phyloP scores from a whole-genome alignment of 2,329 filamentous ascomycete genomes.

The Nemania diffusa region DNA sequence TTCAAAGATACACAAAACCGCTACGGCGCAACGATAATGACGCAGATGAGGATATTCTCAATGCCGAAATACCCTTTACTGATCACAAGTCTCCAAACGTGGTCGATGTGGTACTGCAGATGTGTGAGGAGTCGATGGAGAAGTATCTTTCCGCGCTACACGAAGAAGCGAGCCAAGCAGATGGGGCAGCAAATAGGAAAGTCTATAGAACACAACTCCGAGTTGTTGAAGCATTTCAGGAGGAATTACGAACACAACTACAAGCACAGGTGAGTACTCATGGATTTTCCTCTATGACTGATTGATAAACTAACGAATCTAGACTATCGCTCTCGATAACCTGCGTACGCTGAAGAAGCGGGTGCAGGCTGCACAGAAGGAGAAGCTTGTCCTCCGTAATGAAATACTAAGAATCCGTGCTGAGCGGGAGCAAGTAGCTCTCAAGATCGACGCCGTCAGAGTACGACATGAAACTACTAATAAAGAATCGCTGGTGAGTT shows the following conservation, averaged over 20 bases:
- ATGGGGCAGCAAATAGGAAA: constrained; percentile 59
- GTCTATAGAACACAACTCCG: constrained; percentile 66
- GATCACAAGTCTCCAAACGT: constrained; percentile 67
- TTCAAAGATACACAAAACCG: constrained; percentile 68
- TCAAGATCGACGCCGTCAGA: constrained; percentile 72
- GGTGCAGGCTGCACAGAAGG: constrained; percentile 65
- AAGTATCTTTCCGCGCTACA: constrained; percentile 60
- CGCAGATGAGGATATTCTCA: constrained; percentile 55
- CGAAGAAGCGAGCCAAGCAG: constrained; percentile 55
- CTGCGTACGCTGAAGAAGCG: constrained; percentile 67
- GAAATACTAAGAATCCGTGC: constrained; percentile 68
- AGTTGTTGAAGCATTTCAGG: constrained; percentile 67
- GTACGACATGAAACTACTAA: constrained; percentile 67
- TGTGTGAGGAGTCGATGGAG: constrained; percentile 70
- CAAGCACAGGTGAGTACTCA: constrained; percentile 66
- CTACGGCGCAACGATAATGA: constrained; percentile 55
- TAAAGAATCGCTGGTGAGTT: constrained; percentile 61
- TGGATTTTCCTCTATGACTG: neutral
- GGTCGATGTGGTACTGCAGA: constrained; percentile 69
- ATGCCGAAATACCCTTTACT: constrained; percentile 63
- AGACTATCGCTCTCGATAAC: constrained; percentile 70
- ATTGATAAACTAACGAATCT: constrained; percentile 19
- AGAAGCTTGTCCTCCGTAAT: constrained; percentile 66
- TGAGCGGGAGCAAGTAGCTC: constrained; percentile 70
- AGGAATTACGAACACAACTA: constrained; percentile 65